phyloP scores from a whole-genome alignment of 441 rosid species.

The Theobroma grandiflorum region DNA sequence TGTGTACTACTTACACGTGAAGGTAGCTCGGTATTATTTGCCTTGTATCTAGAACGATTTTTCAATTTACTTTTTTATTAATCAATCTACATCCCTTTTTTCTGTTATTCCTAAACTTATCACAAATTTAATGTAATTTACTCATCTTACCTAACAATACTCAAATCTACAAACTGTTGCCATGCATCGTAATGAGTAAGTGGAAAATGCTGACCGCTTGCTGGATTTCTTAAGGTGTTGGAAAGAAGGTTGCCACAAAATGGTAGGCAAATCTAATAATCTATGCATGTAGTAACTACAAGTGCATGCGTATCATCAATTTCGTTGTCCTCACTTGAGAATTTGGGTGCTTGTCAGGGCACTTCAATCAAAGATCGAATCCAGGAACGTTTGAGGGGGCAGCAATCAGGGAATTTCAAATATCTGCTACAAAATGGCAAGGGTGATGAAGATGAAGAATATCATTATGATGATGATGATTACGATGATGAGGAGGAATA shows the following conservation, averaged over 20 bases:
- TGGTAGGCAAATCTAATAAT: constrained; percentile 51
- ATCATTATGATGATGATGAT: constrained; percentile 50
- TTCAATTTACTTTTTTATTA: too few relatives aligned
- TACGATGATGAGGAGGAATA: too few relatives aligned
- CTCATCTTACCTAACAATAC: too few relatives aligned
- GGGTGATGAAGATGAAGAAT: constrained; percentile 48
- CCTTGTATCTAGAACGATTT: too few relatives aligned
- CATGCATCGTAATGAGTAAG: constrained; percentile 91
- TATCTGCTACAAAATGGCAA: constrained; percentile 44
- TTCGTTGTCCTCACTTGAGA: background rate
- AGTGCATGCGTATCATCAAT: background rate
- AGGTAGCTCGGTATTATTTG: too few relatives aligned
- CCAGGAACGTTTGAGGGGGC: constrained; percentile 71
- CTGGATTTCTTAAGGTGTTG: constrained; percentile 91
- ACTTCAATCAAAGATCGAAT: constrained; percentile 82
- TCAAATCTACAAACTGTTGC: too few relatives aligned
- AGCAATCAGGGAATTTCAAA: constrained; percentile 20
- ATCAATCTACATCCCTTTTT: too few relatives aligned
- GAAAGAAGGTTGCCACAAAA: constrained; percentile 96
- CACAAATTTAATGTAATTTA: too few relatives aligned
- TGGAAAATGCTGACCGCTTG: constrained; percentile 88
- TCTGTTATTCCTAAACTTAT: too few relatives aligned
- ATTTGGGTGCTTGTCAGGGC: constrained; percentile 53
- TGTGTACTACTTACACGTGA: too few relatives aligned
- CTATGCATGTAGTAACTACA: too few relatives aligned